Percentiles rank a stretch among this genome's conserved stretches.
These are phyloP conservation scores for Lolium perenne DNA, from an alignment of 176 grass and related monocot species.

Conservation along the genomic window DNA sequence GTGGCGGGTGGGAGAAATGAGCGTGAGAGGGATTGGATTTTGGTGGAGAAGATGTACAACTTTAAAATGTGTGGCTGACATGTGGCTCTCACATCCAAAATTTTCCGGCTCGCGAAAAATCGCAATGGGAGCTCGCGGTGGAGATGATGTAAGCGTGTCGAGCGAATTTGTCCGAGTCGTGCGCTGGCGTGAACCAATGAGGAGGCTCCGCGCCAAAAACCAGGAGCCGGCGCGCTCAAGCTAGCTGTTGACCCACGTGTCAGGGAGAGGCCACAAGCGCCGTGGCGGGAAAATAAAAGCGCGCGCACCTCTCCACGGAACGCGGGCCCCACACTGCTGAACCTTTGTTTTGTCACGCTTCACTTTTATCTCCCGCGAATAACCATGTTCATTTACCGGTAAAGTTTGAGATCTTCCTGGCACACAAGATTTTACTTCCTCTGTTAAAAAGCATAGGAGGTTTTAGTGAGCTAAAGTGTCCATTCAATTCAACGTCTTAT, in stretches of 20 bases:
- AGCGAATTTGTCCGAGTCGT: not conserved
- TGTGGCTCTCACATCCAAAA: no score
- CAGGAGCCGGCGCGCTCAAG: not conserved
- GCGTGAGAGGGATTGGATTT: no score
- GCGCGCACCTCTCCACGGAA: conserved; percentile 34
- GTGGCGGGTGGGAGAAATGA: no score
- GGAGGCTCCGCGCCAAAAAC: conserved; percentile 58
- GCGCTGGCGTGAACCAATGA: conserved; percentile 41
- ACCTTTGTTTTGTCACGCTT: conserved; percentile 5
- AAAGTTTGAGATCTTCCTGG: not conserved
- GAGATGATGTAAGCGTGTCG: not conserved
- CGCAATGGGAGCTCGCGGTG: no score
- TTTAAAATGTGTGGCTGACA: no score
- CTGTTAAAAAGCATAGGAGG: no score
- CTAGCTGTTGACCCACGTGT: not conserved
- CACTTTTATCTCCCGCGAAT: not conserved
- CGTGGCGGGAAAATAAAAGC: conserved; percentile 57
- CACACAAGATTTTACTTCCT: not conserved
- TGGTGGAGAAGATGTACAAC: no score
- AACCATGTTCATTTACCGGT: not conserved
- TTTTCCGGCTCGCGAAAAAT: no score
- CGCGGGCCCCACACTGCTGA: conserved; percentile 42
- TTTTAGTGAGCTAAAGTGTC: no score
- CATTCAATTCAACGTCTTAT: no score
- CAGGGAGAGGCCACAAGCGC: not conserved